phyloP scores from a whole-genome alignment of 495 filamentous ascomycete genomes.

The Neurospora africana region DNA sequence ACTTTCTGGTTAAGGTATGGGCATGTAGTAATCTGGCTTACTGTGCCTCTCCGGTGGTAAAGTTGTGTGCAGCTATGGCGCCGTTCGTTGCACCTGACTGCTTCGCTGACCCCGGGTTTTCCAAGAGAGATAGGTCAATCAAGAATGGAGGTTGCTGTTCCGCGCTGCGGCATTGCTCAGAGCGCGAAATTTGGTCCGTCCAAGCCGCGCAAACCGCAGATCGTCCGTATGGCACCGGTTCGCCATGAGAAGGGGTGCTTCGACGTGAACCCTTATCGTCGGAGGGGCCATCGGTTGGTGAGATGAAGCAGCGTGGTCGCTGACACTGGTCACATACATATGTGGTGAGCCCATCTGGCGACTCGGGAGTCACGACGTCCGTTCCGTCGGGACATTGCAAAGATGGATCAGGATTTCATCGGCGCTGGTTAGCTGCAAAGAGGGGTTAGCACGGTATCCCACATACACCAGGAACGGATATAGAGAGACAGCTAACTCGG shows the following conservation, averaged over 20 bases:
- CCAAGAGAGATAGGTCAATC: neutral
- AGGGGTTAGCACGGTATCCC: neutral
- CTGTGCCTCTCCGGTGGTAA: neutral
- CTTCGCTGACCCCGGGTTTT: neutral
- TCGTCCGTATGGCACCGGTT: neutral
- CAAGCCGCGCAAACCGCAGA: neutral
- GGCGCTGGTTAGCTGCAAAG: neutral
- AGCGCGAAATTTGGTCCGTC: neutral
- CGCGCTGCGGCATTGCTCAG: neutral
- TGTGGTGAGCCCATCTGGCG: neutral
- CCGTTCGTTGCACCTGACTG: neutral
- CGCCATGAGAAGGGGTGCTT: neutral
- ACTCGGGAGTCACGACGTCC: neutral
- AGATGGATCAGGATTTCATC: neutral
- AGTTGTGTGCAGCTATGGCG: neutral
- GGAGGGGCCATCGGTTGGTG: neutral
- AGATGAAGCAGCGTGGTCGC: neutral
- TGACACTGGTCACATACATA: neutral
- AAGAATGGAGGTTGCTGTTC: neutral
- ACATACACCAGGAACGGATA: neutral
- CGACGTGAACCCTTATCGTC: neutral
- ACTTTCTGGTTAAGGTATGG: neutral
- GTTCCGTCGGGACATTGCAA: neutral
- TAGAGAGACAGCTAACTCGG: neutral
- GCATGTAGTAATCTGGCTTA: neutral